These are phyloP conservation scores for Begonia loranthoides DNA, from an alignment of 306 rosid genomes.

Conservation along the genomic window DNA sequence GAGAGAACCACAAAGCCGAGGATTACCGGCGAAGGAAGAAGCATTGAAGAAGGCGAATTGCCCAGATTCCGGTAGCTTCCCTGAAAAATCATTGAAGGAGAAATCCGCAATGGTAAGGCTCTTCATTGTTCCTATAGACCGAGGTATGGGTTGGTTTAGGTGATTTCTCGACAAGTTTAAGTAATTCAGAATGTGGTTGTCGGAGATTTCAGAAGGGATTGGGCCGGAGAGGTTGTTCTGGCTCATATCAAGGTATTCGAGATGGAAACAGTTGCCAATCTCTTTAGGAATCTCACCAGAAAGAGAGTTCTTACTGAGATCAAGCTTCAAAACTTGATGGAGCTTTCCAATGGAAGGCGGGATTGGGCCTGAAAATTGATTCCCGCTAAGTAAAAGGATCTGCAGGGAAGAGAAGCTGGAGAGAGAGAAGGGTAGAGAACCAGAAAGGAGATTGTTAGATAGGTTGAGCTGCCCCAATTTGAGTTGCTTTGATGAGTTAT, in stretches of 20 bases:
- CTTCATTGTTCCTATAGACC: conserved; percentile 50
- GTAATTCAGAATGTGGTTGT: conserved; percentile 45
- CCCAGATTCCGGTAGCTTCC: conserved; percentile 66
- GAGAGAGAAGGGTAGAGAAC: conserved; percentile 52
- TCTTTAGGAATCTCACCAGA: conserved; percentile 58
- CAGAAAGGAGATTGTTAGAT: conserved; percentile 56
- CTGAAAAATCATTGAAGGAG: conserved; percentile 78
- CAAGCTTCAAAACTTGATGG: conserved; percentile 44
- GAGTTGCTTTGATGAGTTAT: conserved; percentile 19
- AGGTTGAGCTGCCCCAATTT: conserved; percentile 62
- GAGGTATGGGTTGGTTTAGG: conserved; percentile 50
- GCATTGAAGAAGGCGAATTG: conserved; percentile 72
- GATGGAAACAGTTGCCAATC: conserved; percentile 38
- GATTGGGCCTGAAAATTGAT: conserved; percentile 53
- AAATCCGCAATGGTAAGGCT: conserved; percentile 85
- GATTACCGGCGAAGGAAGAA: conserved; percentile 68
- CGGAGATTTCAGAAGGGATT: conserved; percentile 46
- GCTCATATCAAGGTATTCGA: conserved; percentile 76
- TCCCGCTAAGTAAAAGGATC: conserved; percentile 46
- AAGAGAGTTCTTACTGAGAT: conserved; percentile 63
- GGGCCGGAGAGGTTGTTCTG: conserved; percentile 79
- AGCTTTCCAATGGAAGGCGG: conserved; percentile 54
- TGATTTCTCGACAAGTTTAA: conserved; percentile 60
- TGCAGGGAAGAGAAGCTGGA: conserved; percentile 60
- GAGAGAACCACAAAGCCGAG: conserved; percentile 56